These are phyloP conservation scores for Botryotinia globosa DNA, from an alignment of 2,329 filamentous ascomycete genomes.

Conservation along the genomic window DNA sequence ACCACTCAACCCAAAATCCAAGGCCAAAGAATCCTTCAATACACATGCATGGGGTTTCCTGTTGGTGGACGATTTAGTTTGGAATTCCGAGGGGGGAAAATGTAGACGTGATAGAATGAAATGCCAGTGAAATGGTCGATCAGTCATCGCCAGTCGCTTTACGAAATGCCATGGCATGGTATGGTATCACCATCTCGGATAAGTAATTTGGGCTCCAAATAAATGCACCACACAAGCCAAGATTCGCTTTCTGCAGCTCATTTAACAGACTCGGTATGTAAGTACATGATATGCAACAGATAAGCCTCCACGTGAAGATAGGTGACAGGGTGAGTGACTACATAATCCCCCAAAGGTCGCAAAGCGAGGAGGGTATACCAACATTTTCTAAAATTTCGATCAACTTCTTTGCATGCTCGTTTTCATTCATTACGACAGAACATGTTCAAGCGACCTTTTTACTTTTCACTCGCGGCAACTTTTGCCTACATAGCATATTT, in stretches of 20 bases:
- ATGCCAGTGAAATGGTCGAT: not conserved
- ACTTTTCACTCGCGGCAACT: not conserved
- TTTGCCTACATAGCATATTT: constrained; percentile 4
- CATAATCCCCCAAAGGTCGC: no score
- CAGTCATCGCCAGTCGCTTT: not conserved
- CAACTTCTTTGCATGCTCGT: not conserved
- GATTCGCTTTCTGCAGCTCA: not conserved
- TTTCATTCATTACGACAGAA: not conserved
- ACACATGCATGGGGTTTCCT: not conserved
- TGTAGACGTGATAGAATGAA: not conserved
- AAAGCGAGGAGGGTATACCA: not conserved
- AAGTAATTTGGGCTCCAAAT: not conserved
- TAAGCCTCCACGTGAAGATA: not conserved
- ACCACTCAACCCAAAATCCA: not conserved
- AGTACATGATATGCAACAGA: not conserved
- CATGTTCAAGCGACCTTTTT: not conserved
- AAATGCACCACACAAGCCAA: not conserved
- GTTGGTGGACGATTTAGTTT: not conserved
- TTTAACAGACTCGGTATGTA: not conserved
- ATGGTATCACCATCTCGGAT: not conserved
- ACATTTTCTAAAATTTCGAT: not conserved
- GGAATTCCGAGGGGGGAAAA: not conserved
- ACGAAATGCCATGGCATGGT: no score
- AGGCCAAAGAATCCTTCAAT: not conserved
- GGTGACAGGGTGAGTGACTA: not conserved